Conservation (phyloP, 495 filamentous ascomycete species). For the Podospora pseudoanserina region DNA sequence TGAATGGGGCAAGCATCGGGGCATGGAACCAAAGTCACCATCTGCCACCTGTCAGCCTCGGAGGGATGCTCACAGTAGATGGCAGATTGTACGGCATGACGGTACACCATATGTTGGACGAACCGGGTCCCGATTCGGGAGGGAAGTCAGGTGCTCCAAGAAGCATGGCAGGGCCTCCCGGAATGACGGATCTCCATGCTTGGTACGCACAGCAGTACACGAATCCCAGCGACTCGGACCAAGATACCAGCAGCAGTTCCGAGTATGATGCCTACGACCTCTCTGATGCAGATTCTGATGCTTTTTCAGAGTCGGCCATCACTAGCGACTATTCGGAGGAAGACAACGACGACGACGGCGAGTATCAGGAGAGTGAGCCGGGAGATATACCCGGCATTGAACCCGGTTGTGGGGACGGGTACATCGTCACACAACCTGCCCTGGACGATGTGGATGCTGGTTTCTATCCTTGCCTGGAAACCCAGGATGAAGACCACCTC, state of each 20-base stretch:
- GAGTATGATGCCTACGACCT: conserved; percentile 47
- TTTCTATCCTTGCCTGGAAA: conserved; percentile 61
- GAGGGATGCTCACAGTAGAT: conserved; percentile 81
- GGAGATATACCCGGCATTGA: conserved; percentile 84
- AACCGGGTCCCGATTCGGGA: conserved; percentile 59
- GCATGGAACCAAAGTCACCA: conserved; percentile 81
- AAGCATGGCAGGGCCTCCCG: conserved; percentile 27
- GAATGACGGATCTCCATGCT: conserved; percentile 24
- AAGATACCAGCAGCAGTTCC: conserved; percentile 33
- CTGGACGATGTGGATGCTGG: conserved; percentile 79
- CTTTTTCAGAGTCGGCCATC: conserved; percentile 42
- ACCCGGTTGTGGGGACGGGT: conserved; percentile 66
- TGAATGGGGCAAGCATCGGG: conserved; percentile 88
- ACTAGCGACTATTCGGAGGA: conserved; percentile 43
- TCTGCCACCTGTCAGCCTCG: conserved; percentile 83
- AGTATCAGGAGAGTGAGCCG: conserved; percentile 50
- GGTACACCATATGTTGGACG: conserved; percentile 92
- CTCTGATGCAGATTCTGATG: conserved; percentile 55
- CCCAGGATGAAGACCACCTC: conserved; percentile 59
- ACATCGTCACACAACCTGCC: conserved; percentile 79
- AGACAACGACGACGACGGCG: conserved; percentile 32
- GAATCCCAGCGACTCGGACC: conserved; percentile 31
- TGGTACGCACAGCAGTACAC: conserved; percentile 35
- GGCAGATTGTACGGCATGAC: conserved; percentile 84
- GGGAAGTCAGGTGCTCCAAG: conserved; percentile 21